Conservation (phyloP, 2,329 filamentous ascomycete genomes). For the Fusarium sp. region DNA sequence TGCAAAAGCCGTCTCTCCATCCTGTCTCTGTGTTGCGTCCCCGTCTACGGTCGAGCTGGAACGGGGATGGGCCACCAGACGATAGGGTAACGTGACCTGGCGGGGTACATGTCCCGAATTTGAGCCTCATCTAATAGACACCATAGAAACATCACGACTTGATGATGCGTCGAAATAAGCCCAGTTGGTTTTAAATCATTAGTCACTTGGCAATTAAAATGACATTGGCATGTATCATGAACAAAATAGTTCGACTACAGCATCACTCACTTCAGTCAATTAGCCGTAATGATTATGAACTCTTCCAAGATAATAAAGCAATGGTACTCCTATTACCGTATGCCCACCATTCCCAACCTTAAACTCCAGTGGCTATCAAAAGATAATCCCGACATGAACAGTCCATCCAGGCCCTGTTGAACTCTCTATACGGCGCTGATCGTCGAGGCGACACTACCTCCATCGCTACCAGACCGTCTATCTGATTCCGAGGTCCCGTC, state of each 20-base stretch:
- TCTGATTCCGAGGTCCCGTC: constrained; percentile 51
- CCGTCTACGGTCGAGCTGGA: constrained; percentile 7
- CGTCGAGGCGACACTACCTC: constrained; percentile 51
- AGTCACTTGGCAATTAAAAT: not conserved
- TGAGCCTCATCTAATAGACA: constrained; percentile 6
- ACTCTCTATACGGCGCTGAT: constrained; percentile 41
- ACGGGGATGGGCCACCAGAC: not conserved
- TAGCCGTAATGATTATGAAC: not conserved
- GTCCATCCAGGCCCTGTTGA: constrained; percentile 2
- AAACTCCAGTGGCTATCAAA: constrained; percentile 28
- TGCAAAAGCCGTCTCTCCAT: constrained; percentile 32
- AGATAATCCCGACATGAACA: constrained; percentile 5
- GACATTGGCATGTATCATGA: not conserved
- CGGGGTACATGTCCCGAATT: constrained; percentile 19
- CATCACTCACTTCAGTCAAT: not conserved
- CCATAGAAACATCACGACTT: constrained; percentile 8
- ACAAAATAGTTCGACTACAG: not conserved
- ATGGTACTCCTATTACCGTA: constrained; percentile 12
- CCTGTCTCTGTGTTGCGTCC: constrained; percentile 9
- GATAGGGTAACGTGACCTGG: constrained; percentile 42
- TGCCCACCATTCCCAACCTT: constrained; percentile 11
- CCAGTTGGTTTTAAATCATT: not conserved
- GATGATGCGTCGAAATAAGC: not conserved
- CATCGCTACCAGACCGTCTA: constrained; percentile 51
- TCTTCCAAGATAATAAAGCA: not conserved